Percentiles rank a stretch among this genome's conserved stretches.
Conservation (phyloP, 495 filamentous ascomycete genomes). For the Talaromyces ruber region DNA sequence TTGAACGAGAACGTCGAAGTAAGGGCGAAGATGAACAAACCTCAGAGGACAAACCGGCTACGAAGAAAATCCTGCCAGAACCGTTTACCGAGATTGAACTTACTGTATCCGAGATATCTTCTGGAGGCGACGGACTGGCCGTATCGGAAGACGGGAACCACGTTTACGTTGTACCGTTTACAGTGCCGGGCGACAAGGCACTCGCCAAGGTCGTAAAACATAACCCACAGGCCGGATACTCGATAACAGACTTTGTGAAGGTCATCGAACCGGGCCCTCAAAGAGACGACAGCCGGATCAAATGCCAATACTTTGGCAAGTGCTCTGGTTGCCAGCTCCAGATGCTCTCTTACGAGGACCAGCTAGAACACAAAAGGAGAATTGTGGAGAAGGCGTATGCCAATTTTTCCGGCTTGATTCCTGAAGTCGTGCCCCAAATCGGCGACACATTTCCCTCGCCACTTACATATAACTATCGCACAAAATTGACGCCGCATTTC, state of each 20-base stretch:
- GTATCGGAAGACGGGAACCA: constrained; percentile 52
- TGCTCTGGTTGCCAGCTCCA: constrained; percentile 97
- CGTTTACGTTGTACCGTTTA: constrained; percentile 86
- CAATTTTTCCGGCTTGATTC: constrained; percentile 77
- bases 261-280: constrained; percentile 64
- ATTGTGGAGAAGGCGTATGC: constrained; percentile 88
- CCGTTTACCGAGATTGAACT: constrained; percentile 71
- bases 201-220: constrained; percentile 72
- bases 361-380: constrained; percentile 72
- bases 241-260: constrained; percentile 69
- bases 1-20: constrained; percentile 41
- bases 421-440: constrained; percentile 66
- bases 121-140: constrained; percentile 85
- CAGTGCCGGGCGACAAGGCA: constrained; percentile 73
- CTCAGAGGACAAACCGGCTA: constrained; percentile 12
- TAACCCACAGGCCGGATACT: constrained; percentile 50
- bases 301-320: constrained; percentile 75
- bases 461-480: constrained; percentile 85
- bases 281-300: constrained; percentile 66
- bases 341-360: constrained; percentile 84
- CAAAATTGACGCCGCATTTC: constrained; percentile 95
- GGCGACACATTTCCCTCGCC: constrained; percentile 83
- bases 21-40: constrained; percentile 14
- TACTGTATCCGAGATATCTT: constrained; percentile 65
- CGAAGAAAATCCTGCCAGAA: constrained; percentile 45